These are phyloP conservation scores for Gremmenia infestans DNA, from an alignment of 2,329 filamentous ascomycete genomes.

Conservation along the genomic window DNA sequence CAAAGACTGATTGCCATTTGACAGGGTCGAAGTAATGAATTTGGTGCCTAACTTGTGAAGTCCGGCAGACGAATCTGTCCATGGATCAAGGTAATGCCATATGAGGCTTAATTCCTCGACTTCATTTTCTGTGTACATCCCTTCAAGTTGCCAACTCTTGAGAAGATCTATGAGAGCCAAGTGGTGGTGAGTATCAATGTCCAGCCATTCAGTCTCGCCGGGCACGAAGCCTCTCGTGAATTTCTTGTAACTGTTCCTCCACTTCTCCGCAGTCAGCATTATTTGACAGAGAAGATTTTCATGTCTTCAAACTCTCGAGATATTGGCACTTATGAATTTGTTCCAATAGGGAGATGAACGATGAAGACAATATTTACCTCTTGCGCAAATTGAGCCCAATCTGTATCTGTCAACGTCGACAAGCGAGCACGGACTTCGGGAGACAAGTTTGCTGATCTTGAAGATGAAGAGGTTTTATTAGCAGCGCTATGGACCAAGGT, in stretches of 20 bases:
- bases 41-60: constrained; percentile 47
- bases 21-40: constrained; percentile 61
- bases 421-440: constrained; percentile 44
- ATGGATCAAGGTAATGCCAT: constrained; percentile 70
- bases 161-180: constrained; percentile 58
- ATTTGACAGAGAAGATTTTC: too few relatives aligned
- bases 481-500: constrained; percentile 50
- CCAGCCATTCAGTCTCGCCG: constrained; percentile 50
- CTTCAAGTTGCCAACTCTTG: constrained; percentile 47
- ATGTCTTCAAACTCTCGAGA: too few relatives aligned
- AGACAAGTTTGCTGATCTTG: constrained; percentile 40
- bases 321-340: too few relatives aligned
- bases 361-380: constrained; percentile 13
- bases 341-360: too few relatives aligned
- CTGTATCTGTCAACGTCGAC: constrained; percentile 44
- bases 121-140: constrained; percentile 58
- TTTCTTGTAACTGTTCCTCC: constrained; percentile 57
- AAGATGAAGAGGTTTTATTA: constrained; percentile 44
- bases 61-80: constrained; percentile 57
- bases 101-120: constrained; percentile 57
- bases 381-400: constrained; percentile 63
- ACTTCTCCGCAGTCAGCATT: constrained; percentile 37
- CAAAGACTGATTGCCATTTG: constrained; percentile 68
- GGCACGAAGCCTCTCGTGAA: constrained; percentile 55
- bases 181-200: constrained; percentile 68